Conservation (phyloP, 2,329 filamentous ascomycete genomes). For the Boeremia lycopersici region DNA sequence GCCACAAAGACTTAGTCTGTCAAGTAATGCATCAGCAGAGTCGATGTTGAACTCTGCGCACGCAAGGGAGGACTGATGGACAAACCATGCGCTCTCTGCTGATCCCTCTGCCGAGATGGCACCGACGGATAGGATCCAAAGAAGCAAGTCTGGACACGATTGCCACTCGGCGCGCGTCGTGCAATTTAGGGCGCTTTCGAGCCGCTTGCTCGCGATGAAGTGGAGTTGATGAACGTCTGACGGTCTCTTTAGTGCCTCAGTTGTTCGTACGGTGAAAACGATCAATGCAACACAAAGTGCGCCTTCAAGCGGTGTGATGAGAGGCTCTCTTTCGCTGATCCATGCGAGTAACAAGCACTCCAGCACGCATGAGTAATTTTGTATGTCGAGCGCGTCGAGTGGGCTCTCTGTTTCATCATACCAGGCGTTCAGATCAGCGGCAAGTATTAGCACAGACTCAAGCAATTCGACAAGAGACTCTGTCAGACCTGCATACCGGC, state of each 20-base stretch:
- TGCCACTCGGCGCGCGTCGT: conserved; percentile 41
- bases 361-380: conserved; percentile 45
- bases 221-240: conserved; percentile 38
- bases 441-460: conserved; percentile 38
- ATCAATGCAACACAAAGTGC: conserved; percentile 45
- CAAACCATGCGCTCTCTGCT: conserved; percentile 39
- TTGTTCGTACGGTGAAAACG: conserved; percentile 45
- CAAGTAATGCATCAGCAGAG: conserved; percentile 33
- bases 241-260: conserved; percentile 38
- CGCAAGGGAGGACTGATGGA: conserved; percentile 40
- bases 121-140: conserved; percentile 47
- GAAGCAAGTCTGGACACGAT: conserved; percentile 40
- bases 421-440: conserved; percentile 45
- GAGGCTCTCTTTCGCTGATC: conserved; percentile 35
- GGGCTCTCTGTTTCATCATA: conserved; percentile 37
- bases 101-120: conserved; percentile 45
- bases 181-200: conserved; percentile 44
- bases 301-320: conserved; percentile 40
- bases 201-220: conserved; percentile 38
- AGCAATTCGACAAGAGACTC: conserved; percentile 37
- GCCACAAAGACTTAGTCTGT: conserved; percentile 41
- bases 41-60: conserved; percentile 40
- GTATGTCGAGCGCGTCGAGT: conserved; percentile 44
- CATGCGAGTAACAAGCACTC: conserved; percentile 42
- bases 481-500: conserved; percentile 36